Evolutionary conservation across 805 yeast genomes (phyloP).

Genomic region (Kodamaea kaohsiungensis): DNA sequence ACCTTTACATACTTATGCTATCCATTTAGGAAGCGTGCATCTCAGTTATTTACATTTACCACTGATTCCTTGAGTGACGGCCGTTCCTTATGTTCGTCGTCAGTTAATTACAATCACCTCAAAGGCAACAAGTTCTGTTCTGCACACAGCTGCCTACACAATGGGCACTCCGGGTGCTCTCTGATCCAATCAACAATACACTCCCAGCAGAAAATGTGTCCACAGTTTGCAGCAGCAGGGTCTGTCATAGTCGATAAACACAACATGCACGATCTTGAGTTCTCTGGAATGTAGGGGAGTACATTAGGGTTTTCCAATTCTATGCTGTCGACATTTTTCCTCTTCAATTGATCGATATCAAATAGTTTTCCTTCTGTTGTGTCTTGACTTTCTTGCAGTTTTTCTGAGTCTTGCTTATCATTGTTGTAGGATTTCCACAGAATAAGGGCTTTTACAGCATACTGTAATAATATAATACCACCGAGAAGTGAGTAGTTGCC

Average conservation of each 20-base stretch:
- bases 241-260: conserved; percentile 78
- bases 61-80: no score
- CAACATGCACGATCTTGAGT: conserved; percentile 77
- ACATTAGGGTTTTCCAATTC: conserved; percentile 57
- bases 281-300: conserved; percentile 68
- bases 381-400: not conserved
- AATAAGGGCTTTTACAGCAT: conserved; percentile 44
- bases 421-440: conserved; percentile 26
- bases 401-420: not conserved
- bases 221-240: conserved; percentile 88
- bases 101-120: conserved; percentile 21
- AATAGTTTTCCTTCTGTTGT: not conserved
- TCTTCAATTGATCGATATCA: conserved; percentile 11
- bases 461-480: conserved; percentile 55
- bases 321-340: conserved; percentile 56
- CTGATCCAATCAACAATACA: conserved; percentile 89
- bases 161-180: conserved; percentile 86
- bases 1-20: no score
- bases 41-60: no score
- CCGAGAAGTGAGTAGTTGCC: conserved; percentile 81
- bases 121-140: conserved; percentile 66
- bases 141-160: conserved; percentile 73
- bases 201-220: conserved; percentile 91
- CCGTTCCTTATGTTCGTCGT: not conserved
- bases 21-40: no score